Evolutionary conservation across 805 yeast genomes (phyloP).

Genomic region (Teunomyces lycoperdinae): DNA sequence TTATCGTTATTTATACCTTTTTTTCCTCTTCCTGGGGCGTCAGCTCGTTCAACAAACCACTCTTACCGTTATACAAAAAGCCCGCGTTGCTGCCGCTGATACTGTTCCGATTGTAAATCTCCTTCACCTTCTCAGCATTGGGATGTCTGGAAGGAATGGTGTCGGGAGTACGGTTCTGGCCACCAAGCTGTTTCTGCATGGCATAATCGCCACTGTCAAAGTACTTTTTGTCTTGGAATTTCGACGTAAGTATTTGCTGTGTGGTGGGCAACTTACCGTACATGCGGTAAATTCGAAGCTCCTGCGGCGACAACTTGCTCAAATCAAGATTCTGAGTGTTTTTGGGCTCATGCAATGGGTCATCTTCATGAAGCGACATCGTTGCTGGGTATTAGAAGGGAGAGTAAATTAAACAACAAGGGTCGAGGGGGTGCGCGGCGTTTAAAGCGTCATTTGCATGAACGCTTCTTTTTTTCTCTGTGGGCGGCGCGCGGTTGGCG

Average conservation of each 20-base stretch:
- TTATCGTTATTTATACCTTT: background rate
- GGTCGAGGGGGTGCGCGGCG: too few relatives aligned
- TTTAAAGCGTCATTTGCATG: too few relatives aligned
- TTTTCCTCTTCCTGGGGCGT: constrained; percentile 23
- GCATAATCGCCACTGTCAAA: constrained; percentile 96
- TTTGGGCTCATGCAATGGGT: constrained; percentile 49
- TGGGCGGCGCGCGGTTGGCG: background rate
- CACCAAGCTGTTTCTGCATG: constrained; percentile 52
- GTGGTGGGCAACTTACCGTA: constrained; percentile 86
- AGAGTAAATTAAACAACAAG: background rate
- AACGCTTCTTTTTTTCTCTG: too few relatives aligned
- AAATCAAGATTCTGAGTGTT: constrained; percentile 49
- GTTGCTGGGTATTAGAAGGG: background rate
- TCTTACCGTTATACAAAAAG: constrained; percentile 47
- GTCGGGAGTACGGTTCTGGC: constrained; percentile 22
- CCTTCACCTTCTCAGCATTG: constrained; percentile 56
- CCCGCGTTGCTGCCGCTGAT: constrained; percentile 49
- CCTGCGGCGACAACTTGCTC: constrained; percentile 69
- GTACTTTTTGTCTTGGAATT: constrained; percentile 82
- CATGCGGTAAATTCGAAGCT: constrained; percentile 68
- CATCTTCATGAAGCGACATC: constrained; percentile 42
- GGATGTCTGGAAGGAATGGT: constrained; percentile 46
- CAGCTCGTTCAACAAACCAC: constrained; percentile 53
- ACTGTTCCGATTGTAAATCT: constrained; percentile 55
- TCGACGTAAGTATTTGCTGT: constrained; percentile 70